A percentile compares a stretch with the other conserved stretches of the same genome.
Conservation (phyloP, 306 rosid species). For the Chamaecrista fasciculata region DNA sequence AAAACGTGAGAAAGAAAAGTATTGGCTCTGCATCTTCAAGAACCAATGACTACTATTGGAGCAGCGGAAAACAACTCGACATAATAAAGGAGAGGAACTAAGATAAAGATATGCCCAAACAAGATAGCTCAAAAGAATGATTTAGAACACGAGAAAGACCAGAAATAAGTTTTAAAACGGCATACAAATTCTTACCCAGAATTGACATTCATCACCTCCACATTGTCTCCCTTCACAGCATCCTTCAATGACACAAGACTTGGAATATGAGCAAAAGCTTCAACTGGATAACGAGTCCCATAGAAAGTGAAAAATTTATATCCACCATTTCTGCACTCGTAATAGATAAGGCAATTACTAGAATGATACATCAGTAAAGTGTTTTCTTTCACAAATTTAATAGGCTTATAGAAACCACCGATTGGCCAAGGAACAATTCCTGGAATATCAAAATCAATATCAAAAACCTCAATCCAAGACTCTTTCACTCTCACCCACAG, state of each 20-base stretch:
- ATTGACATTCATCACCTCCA: no score
- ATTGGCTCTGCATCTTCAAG: no score
- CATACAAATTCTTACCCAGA: no score
- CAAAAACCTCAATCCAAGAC: neutral
- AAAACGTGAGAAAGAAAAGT: no score
- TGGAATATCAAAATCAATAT: neutral
- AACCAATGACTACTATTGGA: no score
- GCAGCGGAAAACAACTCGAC: no score
- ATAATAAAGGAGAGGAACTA: no score
- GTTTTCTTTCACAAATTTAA: neutral
- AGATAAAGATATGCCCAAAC: no score
- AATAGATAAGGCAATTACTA: neutral
- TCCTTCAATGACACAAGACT: constrained; percentile 5
- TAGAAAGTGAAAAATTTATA: neutral
- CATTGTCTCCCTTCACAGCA: neutral
- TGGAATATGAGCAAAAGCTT: constrained; percentile 4
- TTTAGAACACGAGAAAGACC: no score
- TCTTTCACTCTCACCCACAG: constrained; percentile 18
- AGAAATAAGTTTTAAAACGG: no score
- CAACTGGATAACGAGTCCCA: neutral
- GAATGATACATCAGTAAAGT: neutral
- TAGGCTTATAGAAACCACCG: neutral
- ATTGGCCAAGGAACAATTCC: neutral
- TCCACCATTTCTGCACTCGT: neutral
- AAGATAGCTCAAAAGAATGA: no score